Conservation (phyloP, 768 basidiomycete species). For the Boletus tomentosulus region DNA sequence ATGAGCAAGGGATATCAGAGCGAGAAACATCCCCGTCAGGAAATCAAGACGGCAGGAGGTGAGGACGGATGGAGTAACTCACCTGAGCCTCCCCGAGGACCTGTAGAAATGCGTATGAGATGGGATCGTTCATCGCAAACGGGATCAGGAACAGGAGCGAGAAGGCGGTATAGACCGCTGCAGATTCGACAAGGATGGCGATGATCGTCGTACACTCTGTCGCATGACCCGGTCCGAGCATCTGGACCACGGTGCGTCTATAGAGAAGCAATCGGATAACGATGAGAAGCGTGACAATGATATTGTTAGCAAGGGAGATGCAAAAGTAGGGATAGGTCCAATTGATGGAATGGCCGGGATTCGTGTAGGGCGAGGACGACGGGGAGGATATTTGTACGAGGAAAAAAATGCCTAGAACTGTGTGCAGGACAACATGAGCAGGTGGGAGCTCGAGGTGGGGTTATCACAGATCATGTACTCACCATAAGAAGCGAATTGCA, state of each 20-base stretch:
- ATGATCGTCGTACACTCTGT: constrained; percentile 24
- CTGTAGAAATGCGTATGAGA: constrained; percentile 34
- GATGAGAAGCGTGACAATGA: constrained; percentile 23
- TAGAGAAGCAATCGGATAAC: constrained; percentile 25
- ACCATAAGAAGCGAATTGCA: constrained; percentile 27
- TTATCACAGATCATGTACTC: not conserved
- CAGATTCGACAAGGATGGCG: constrained; percentile 27
- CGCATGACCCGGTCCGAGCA: constrained; percentile 21
- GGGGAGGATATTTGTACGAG: constrained; percentile 25
- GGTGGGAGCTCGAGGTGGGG: not conserved
- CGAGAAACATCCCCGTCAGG: no score
- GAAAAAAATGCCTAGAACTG: constrained; percentile 25
- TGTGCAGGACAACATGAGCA: not conserved
- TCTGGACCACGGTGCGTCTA: constrained; percentile 15
- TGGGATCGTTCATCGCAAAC: constrained; percentile 17
- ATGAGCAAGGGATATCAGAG: constrained; percentile 1
- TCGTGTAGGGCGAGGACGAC: constrained; percentile 23
- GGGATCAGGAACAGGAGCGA: constrained; percentile 26
- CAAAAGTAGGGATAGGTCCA: constrained; percentile 28
- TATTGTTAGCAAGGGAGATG: constrained; percentile 25
- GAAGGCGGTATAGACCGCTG: constrained; percentile 27
- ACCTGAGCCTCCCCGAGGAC: constrained; percentile 34
- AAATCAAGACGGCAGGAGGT: no score
- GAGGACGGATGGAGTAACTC: not conserved
- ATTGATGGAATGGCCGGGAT: constrained; percentile 10